Evolutionary conservation across 2,329 filamentous ascomycete species (phyloP).

Genomic region (Colletotrichum sojae): DNA sequence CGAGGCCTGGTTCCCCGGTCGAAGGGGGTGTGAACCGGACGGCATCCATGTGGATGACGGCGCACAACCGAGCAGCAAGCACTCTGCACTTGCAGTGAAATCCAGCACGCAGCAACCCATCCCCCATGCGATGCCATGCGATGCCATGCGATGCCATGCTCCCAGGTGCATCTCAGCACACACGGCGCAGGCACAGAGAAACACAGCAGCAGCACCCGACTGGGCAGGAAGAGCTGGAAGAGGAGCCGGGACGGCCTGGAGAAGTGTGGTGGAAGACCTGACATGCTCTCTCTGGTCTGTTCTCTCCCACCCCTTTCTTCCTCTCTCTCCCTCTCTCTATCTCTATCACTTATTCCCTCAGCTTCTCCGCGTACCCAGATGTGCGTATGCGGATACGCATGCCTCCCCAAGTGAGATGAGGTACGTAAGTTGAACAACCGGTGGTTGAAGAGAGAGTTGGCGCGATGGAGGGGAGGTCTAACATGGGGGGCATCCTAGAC

Average conservation of each 20-base stretch:
- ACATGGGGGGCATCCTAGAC: background rate
- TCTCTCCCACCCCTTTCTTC: background rate
- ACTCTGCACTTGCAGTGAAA: conserved; percentile 37
- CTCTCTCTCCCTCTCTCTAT: too few relatives aligned
- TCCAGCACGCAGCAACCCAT: conserved; percentile 15
- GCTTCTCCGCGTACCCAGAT: too few relatives aligned
- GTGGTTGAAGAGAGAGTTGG: conserved; percentile 18
- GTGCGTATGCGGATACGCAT: too few relatives aligned
- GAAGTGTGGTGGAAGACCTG: conserved; percentile 2
- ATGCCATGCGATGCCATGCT: conserved; percentile 15
- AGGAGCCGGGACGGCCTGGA: conserved; percentile 19
- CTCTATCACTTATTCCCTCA: too few relatives aligned
- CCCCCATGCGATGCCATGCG: background rate
- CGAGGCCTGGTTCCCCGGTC: conserved; percentile 30
- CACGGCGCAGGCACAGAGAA: conserved; percentile 33
- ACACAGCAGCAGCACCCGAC: conserved; percentile 28
- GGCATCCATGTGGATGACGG: conserved; percentile 33
- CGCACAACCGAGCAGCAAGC: conserved; percentile 31
- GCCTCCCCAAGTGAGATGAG: conserved; percentile 3
- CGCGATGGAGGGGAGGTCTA: conserved; percentile 6
- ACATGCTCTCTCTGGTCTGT: background rate
- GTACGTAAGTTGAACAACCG: background rate
- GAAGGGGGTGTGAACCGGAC: conserved; percentile 25
- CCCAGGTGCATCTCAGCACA: conserved; percentile 22
- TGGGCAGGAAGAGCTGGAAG: conserved; percentile 22